Conservation (phyloP, 345 rosid species). For the Euphorbia lathyris region DNA sequence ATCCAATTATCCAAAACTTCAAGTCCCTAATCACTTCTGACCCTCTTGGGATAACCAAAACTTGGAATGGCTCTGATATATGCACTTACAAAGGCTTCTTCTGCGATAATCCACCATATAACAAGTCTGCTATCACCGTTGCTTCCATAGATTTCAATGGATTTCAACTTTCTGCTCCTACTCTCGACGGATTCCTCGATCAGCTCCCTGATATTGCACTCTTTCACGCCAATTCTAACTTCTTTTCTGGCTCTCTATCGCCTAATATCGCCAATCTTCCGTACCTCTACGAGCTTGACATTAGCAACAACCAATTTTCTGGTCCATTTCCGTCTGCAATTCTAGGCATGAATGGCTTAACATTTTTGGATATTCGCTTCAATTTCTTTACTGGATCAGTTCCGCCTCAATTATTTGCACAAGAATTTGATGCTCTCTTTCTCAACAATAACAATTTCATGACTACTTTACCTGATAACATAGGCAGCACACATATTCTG, state of each 20-base stretch:
- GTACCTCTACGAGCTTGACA: slow-evolving; percentile 81
- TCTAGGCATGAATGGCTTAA: slow-evolving; percentile 46
- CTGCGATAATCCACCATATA: slow-evolving; percentile 82
- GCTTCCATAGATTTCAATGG: slow-evolving; percentile 93
- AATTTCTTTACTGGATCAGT: slow-evolving; percentile 65
- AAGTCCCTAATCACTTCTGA: slow-evolving; percentile 66
- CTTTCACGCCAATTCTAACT: slow-evolving; percentile 87
- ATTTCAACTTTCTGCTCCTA: slow-evolving; percentile 66
- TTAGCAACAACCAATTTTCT: slow-evolving; percentile 69
- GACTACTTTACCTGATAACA: slow-evolving; percentile 46
- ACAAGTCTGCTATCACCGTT: slow-evolving; percentile 58
- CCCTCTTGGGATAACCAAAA: slow-evolving; percentile 58
- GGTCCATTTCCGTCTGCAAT: slow-evolving; percentile 69
- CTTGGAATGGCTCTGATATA: slow-evolving; percentile 74
- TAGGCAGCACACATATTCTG: slow-evolving; percentile 43
- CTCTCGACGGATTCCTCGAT: slow-evolving; percentile 74
- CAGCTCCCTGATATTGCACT: slow-evolving; percentile 68
- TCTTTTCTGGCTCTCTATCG: slow-evolving; percentile 57
- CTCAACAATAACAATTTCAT: slow-evolving; percentile 64
- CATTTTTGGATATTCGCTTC: slow-evolving; percentile 75
- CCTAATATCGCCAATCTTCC: slow-evolving; percentile 53
- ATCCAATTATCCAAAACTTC: slow-evolving; percentile 73
- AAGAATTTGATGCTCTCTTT: slow-evolving; percentile 60
- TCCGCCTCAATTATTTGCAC: slow-evolving; percentile 63
- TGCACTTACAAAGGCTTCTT: slow-evolving; percentile 78